phyloP scores from a whole-genome alignment of 768 basidiomycete species.

The Phylloporus rhodoxanthus region DNA sequence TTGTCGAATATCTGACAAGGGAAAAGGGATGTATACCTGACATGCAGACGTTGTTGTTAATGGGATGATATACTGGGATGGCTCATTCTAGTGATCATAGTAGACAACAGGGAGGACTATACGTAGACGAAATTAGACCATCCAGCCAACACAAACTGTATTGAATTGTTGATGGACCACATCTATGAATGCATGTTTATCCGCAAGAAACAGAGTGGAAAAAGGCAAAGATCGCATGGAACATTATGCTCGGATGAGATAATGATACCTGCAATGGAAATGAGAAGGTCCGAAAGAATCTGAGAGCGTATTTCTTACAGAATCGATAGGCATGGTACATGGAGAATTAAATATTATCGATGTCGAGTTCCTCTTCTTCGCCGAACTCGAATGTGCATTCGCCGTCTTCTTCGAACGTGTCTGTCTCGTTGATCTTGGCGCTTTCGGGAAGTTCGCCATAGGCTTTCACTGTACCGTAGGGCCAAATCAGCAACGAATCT shows the following conservation, averaged over 20 bases:
- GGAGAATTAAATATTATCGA: slow-evolving; percentile 71
- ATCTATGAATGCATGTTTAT: slow-evolving; percentile 23
- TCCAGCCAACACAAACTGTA: slow-evolving; percentile 8
- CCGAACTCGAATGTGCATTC: slow-evolving; percentile 89
- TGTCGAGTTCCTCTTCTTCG: slow-evolving; percentile 83
- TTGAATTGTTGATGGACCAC: slow-evolving; percentile 14
- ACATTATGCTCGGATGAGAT: slow-evolving; percentile 9
- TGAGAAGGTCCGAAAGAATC: slow-evolving; percentile 1
- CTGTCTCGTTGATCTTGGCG: slow-evolving; percentile 96
- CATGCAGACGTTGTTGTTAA: slow-evolving; percentile 52
- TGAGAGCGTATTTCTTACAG: slow-evolving; percentile 11
- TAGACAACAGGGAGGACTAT: background rate
- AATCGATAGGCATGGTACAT: slow-evolving; percentile 7
- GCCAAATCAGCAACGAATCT: slow-evolving; percentile 7
- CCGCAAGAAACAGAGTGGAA: slow-evolving; percentile 9
- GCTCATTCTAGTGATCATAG: background rate
- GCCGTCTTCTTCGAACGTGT: slow-evolving; percentile 84
- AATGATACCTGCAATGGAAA: slow-evolving; percentile 7
- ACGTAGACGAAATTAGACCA: slow-evolving; percentile 3
- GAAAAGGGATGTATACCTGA: slow-evolving; percentile 74
- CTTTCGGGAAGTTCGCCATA: slow-evolving; percentile 97
- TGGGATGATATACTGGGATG: slow-evolving; percentile 23
- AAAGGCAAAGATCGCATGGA: slow-evolving; percentile 2
- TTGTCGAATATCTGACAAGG: slow-evolving; percentile 60
- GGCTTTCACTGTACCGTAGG: slow-evolving; percentile 76